Percentiles rank a stretch among this genome's conserved stretches.
phyloP scores from a whole-genome alignment of 1,284 basidiomycete genomes.

The Gyrodon tennesseensis region DNA sequence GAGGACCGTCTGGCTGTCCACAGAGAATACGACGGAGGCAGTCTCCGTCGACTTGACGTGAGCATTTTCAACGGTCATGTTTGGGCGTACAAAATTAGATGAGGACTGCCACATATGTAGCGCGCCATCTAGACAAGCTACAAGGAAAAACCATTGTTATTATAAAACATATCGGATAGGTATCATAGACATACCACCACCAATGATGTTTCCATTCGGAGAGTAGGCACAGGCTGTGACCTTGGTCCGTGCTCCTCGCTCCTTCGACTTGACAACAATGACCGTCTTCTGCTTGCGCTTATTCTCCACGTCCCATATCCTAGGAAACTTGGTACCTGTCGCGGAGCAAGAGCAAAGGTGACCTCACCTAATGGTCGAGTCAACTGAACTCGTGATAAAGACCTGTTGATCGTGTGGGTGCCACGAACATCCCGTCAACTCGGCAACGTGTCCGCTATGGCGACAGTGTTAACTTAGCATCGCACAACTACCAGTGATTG shows the following conservation, averaged over 20 bases:
- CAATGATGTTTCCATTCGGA: conserved; percentile 80
- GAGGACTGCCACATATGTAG: conserved; percentile 93
- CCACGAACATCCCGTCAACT: conserved; percentile 88
- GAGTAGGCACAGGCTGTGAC: conserved; percentile 87
- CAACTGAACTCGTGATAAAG: conserved; percentile 93
- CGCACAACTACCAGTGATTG: conserved; percentile 9
- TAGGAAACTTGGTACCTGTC: conserved; percentile 40
- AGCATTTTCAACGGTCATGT: conserved; percentile 80
- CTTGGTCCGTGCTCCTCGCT: conserved; percentile 92
- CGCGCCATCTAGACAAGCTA: conserved; percentile 88
- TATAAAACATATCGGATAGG: conserved; percentile 3
- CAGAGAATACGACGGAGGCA: conserved; percentile 79
- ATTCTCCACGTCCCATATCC: conserved; percentile 92
- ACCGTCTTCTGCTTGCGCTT: conserved; percentile 90
- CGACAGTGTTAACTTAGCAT: conserved; percentile 19
- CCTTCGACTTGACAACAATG: conserved; percentile 95
- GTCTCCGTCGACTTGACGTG: conserved; percentile 83
- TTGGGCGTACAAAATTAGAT: conserved; percentile 89
- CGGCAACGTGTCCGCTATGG: conserved; percentile 90
- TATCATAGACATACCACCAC: conserved; percentile 64
- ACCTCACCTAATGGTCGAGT: conserved; percentile 86
- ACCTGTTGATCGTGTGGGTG: conserved; percentile 80
- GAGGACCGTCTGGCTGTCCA: conserved; percentile 78
- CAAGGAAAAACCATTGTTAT: conserved; percentile 16
- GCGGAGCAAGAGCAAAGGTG: conserved; percentile 6